phyloP scores from a whole-genome alignment of 495 filamentous ascomycete genomes.

The Neurospora sp. region DNA sequence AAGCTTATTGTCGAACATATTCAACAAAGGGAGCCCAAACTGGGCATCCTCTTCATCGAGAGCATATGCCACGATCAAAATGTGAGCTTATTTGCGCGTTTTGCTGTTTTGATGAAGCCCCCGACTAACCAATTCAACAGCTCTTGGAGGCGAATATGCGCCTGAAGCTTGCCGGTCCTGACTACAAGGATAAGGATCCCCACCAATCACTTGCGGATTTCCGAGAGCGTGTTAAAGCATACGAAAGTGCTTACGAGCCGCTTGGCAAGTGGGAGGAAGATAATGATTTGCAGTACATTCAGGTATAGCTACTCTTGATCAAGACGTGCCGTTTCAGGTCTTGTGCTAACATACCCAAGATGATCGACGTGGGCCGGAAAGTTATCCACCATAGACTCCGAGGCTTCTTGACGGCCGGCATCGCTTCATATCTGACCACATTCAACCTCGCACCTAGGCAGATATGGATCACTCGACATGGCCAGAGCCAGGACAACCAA shows the following conservation, averaged over 20 bases:
- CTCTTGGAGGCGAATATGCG: conserved; percentile 96
- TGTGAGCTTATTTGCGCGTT: conserved; percentile 20
- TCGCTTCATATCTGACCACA: conserved; percentile 85
- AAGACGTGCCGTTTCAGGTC: background rate
- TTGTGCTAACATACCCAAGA: conserved; percentile 35
- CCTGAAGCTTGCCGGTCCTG: conserved; percentile 90
- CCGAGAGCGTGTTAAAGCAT: conserved; percentile 84
- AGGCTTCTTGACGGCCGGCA: conserved; percentile 83
- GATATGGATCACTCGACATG: conserved; percentile 96
- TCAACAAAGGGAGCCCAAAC: conserved; percentile 67
- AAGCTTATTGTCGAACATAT: conserved; percentile 77
- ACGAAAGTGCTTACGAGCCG: conserved; percentile 85
- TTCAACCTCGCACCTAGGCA: conserved; percentile 92
- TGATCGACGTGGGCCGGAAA: conserved; percentile 96
- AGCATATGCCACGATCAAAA: conserved; percentile 78
- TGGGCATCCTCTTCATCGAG: conserved; percentile 90
- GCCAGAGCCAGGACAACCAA: conserved; percentile 73
- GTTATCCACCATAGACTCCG: conserved; percentile 80
- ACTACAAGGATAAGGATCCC: conserved; percentile 91
- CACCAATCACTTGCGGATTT: conserved; percentile 76
- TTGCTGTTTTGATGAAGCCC: background rate
- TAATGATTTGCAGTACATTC: conserved; percentile 80
- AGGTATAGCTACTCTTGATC: conserved; percentile 31
- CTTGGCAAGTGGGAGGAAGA: conserved; percentile 86
- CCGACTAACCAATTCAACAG: conserved; percentile 12